Conservation (phyloP, 768 basidiomycete genomes). For the Boletus rufocinnamomeus region DNA sequence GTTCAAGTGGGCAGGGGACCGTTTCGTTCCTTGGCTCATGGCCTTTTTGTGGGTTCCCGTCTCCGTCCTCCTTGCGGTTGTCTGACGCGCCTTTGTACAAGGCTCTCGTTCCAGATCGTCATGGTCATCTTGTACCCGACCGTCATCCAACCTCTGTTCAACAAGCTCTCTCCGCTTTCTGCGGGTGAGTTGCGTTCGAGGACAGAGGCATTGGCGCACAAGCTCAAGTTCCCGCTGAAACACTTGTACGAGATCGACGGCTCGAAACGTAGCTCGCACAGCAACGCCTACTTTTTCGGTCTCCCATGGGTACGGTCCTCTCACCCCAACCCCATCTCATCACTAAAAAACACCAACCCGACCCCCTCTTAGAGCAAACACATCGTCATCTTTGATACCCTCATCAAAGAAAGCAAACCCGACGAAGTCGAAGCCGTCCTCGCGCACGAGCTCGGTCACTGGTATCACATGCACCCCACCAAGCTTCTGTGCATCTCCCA, state of each 20-base stretch:
- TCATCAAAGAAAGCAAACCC: slow-evolving; percentile 87
- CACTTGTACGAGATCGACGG: slow-evolving; percentile 98
- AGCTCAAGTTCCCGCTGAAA: slow-evolving; percentile 91
- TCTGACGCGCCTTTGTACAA: slow-evolving; percentile 27
- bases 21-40: slow-evolving; percentile 94
- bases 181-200: slow-evolving; percentile 74
- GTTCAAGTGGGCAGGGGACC: slow-evolving; percentile 91
- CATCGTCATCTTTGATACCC: slow-evolving; percentile 96
- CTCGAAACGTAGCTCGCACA: slow-evolving; percentile 92
- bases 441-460: slow-evolving; percentile 96
- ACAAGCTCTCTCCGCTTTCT: slow-evolving; percentile 88
- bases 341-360: background rate
- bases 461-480: slow-evolving; percentile 89
- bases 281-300: slow-evolving; percentile 98
- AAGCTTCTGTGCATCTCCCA: slow-evolving; percentile 88
- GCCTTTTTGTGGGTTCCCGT: slow-evolving; percentile 64
- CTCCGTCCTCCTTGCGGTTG: background rate
- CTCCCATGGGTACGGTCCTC: slow-evolving; percentile 80
- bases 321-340: background rate
- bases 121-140: slow-evolving; percentile 85
- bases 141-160: slow-evolving; percentile 94
- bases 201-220: slow-evolving; percentile 74
- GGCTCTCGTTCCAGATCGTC: slow-evolving; percentile 78
- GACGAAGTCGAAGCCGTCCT: slow-evolving; percentile 98
- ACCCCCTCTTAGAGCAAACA: slow-evolving; percentile 67